A percentile compares a stretch with the other conserved stretches of the same genome.
Evolutionary conservation across 2,329 filamentous ascomycete species (phyloP).

Genomic region (Trichoderma koningiopsis): DNA sequence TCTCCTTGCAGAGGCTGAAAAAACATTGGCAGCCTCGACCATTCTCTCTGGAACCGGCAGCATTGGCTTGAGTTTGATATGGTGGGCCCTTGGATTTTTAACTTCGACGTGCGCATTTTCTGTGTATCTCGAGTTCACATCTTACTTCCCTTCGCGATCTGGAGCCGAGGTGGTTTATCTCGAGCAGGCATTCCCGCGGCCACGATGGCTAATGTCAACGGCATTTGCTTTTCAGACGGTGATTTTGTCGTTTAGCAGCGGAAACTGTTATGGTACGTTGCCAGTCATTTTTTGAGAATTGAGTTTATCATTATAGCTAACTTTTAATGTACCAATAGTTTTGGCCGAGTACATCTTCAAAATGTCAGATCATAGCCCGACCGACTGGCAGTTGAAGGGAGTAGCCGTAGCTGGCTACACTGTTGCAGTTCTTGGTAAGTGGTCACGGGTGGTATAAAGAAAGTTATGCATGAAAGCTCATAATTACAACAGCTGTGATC

Average conservation of each 20-base stretch:
- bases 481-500: slow-evolving; percentile 39
- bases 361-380: slow-evolving; percentile 52
- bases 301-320: background rate
- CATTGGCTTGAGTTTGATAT: slow-evolving; percentile 63
- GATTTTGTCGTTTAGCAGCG: slow-evolving; percentile 65
- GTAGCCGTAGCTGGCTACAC: slow-evolving; percentile 67
- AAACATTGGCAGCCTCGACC: slow-evolving; percentile 48
- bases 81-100: slow-evolving; percentile 65
- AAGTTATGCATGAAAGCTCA: background rate
- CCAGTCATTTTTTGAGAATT: background rate
- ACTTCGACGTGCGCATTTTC: slow-evolving; percentile 57
- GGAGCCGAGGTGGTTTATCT: slow-evolving; percentile 69
- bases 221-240: slow-evolving; percentile 66
- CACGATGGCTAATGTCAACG: slow-evolving; percentile 64
- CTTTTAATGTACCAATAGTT: slow-evolving; percentile 41
- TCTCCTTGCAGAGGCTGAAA: background rate
- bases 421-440: slow-evolving; percentile 56
- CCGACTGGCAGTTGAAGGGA: slow-evolving; percentile 67
- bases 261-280: slow-evolving; percentile 57
- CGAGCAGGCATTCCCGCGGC: slow-evolving; percentile 67
- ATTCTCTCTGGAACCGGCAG: slow-evolving; percentile 64
- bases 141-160: slow-evolving; percentile 67
- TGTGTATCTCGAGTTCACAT: slow-evolving; percentile 64
- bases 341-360: slow-evolving; percentile 65
- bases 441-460: background rate